Evolutionary conservation across 2,329 filamentous ascomycete genomes (phyloP), one percentile per base, ranked within the genome.

Genomic region (Neofusicoccum cordaticola): DNA sequence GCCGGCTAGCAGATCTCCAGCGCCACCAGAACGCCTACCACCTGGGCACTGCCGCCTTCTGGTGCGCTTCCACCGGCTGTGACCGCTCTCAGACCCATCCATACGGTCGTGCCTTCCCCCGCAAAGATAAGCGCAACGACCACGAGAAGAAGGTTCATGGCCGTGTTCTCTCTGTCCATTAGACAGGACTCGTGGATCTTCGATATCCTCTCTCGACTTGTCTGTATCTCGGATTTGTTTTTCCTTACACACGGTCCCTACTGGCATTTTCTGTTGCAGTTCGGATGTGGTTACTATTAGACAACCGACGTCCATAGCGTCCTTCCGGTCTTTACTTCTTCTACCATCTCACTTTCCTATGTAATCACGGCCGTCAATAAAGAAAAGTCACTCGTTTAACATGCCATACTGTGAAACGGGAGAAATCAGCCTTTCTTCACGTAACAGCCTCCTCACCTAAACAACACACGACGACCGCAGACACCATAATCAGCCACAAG

Each of bases 111-210:
- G 42, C 53, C 1, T 66, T 66, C 11, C 34, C 53, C 6, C 50
- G 65, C 11, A 42, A 51, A 9, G 65, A 66, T 44, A 66, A 65
- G 47, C 53, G 62, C 17, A 62, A 65, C 47, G 65, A 65, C 13
- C 65, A 66, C 31, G 53, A 65, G 7, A 66, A 53, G 47, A 65
- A 57, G 53, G 31, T 62, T 19, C 65, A 66, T 52, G 44, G 42
- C 15, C 12, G 37, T 15, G 48, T 44, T 19, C 15, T 44, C 0
- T 34, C 51, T 7, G 8, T n/a, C 22, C 4, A 56, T 3, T 41
- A 27, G 22, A n/a, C 6, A 4, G n/a, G 4, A 15, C 2, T 7
- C 0, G 1, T n/a, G n/a, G 2, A 2, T 8, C 2, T 1, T 15
- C 8, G 1, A 9, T 1, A 13, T 2, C 4, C 22, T 7, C 1